Conservation (phyloP, 2,329 filamentous ascomycete genomes). For the Bipolaris cookei region DNA sequence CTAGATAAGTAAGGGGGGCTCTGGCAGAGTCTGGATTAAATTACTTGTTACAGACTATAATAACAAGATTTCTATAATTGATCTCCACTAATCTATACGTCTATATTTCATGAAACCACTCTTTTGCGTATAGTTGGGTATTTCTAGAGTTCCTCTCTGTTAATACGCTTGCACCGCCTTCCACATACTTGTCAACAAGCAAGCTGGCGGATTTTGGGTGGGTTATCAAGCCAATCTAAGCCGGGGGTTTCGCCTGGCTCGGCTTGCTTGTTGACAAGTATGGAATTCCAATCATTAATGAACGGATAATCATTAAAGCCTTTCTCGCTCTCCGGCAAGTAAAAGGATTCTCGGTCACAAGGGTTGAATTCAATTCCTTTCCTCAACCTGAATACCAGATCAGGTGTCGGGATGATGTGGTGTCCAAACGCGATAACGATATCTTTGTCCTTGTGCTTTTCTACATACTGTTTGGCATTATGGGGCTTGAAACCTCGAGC, state of each 20-base stretch:
- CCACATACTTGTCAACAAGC: too few relatives aligned
- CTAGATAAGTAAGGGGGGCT: too few relatives aligned
- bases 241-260: too few relatives aligned
- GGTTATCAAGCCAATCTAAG: too few relatives aligned
- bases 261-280: background rate
- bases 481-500: conserved; percentile 53
- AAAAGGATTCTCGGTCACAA: conserved; percentile 57
- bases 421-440: conserved; percentile 57
- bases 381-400: conserved; percentile 55
- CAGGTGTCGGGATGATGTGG: conserved; percentile 58
- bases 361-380: conserved; percentile 53
- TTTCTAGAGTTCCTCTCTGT: too few relatives aligned
- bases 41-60: too few relatives aligned
- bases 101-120: background rate
- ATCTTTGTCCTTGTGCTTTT: conserved; percentile 53
- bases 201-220: too few relatives aligned
- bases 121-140: background rate
- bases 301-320: conserved; percentile 53
- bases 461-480: conserved; percentile 46
- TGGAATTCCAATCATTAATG: conserved; percentile 26
- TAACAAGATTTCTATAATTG: too few relatives aligned
- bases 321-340: conserved; percentile 42
- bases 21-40: too few relatives aligned
- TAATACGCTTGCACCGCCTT: too few relatives aligned
- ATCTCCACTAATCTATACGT: background rate